These are phyloP conservation scores for Herpetospermum pedunculosum DNA, from an alignment of 306 rosid genomes.

Conservation along the genomic window DNA sequence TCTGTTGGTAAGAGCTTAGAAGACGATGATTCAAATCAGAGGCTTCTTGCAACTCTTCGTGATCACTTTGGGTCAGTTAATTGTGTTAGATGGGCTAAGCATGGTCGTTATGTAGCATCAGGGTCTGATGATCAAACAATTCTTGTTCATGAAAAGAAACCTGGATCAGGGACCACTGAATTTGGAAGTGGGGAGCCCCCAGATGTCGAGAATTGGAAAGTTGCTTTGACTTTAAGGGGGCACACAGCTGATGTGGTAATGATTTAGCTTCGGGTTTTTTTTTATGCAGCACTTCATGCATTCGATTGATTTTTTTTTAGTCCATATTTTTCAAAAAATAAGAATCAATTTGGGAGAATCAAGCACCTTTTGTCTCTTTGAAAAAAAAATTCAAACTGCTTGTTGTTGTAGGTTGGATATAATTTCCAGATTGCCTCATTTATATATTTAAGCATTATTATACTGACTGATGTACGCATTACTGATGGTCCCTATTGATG, in stretches of 20 bases:
- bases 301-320: not conserved
- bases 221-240: constrained; percentile 85
- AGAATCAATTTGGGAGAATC: not conserved
- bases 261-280: constrained; percentile 20
- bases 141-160: constrained; percentile 88
- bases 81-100: constrained; percentile 98
- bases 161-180: constrained; percentile 98
- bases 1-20: constrained; percentile 53
- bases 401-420: not conserved
- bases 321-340: not conserved
- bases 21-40: constrained; percentile 47
- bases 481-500: constrained; percentile 12
- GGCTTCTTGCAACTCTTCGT: constrained; percentile 94
- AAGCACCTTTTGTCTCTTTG: not conserved
- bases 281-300: not conserved
- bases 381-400: not conserved
- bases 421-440: not conserved
- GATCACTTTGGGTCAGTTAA: constrained; percentile 98
- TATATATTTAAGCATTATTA: not conserved
- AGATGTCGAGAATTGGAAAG: constrained; percentile 98
- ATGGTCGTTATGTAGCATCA: constrained; percentile 81
- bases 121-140: constrained; percentile 97
- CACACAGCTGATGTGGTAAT: constrained; percentile 99
- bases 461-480: constrained; percentile 1
- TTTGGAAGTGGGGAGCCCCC: constrained; percentile 99